These are phyloP conservation scores for Eragrostis nindensis DNA, from an alignment of 176 grass and related monocot genomes.

Conservation along the genomic window DNA sequence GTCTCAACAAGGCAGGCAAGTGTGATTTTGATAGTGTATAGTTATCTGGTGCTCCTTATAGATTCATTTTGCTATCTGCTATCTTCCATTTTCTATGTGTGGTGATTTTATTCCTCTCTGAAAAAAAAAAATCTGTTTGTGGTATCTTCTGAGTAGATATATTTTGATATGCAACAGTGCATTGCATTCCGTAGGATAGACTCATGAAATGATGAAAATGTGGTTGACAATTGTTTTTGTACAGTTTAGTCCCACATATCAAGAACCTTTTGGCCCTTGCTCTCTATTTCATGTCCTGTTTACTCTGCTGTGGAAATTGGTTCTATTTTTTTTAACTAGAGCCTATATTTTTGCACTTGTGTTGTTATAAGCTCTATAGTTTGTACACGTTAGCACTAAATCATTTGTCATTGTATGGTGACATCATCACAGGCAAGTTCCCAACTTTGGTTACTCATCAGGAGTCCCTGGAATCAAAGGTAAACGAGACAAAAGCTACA, in stretches of 20 bases:
- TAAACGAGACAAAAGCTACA: constrained; percentile 76
- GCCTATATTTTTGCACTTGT: background rate
- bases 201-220: background rate
- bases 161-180: background rate
- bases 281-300: background rate
- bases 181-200: background rate
- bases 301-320: background rate
- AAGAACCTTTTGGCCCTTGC: background rate
- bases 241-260: too few species aligned
- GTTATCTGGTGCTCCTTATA: too few species aligned
- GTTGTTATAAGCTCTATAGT: background rate
- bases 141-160: background rate
- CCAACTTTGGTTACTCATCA: constrained; percentile 75
- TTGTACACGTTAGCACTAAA: background rate
- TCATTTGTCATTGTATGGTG: background rate
- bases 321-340: background rate
- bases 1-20: constrained; percentile 86
- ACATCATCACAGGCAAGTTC: constrained; percentile 59
- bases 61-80: background rate
- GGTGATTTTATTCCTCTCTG: background rate
- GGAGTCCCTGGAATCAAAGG: constrained; percentile 75
- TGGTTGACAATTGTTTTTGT: background rate
- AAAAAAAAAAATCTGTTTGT: background rate
- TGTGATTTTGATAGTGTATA: background rate
- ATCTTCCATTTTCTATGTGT: background rate